phyloP scores from a whole-genome alignment of 768 basidiomycete species.

The Xanthoconium stramineum region DNA sequence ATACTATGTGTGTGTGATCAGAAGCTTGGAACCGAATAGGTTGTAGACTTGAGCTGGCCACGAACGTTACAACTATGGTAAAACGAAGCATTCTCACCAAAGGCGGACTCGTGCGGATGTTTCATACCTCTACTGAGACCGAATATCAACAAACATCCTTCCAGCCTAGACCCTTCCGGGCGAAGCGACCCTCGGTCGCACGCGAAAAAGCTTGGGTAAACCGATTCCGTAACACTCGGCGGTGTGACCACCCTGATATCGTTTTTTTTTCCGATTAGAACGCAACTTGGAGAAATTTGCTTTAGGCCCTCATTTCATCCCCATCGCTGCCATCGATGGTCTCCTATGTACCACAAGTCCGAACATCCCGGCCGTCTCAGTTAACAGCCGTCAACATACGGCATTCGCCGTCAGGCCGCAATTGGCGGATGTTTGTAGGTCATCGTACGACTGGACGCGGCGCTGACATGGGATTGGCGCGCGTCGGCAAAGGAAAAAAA shows the following conservation, averaged over 20 bases:
- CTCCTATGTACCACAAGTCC: background rate
- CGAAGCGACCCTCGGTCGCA: background rate
- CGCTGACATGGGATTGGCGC: background rate
- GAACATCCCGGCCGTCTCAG: background rate
- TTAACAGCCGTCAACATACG: slow-evolving; percentile 8
- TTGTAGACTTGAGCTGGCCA: background rate
- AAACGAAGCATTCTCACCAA: background rate
- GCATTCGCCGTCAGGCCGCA: background rate
- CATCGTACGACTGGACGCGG: background rate
- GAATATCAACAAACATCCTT: background rate
- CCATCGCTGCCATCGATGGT: slow-evolving; percentile 3
- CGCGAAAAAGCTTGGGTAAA: slow-evolving; percentile 11
- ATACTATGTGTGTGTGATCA: slow-evolving; percentile 4
- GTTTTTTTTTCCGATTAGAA: slow-evolving; percentile 1
- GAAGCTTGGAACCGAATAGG: background rate
- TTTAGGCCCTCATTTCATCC: background rate
- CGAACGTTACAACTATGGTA: background rate
- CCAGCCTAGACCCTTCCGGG: slow-evolving; percentile 16
- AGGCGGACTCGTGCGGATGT: slow-evolving; percentile 9
- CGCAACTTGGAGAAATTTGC: background rate
- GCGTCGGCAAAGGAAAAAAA: slow-evolving; percentile 1
- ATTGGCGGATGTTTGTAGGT: background rate
- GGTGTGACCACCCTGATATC: background rate
- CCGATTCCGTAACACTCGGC: slow-evolving; percentile 16
- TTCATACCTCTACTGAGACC: slow-evolving; percentile 5